phyloP scores from a whole-genome alignment of 176 grass and related monocot genomes.

The Oryza nivara region DNA sequence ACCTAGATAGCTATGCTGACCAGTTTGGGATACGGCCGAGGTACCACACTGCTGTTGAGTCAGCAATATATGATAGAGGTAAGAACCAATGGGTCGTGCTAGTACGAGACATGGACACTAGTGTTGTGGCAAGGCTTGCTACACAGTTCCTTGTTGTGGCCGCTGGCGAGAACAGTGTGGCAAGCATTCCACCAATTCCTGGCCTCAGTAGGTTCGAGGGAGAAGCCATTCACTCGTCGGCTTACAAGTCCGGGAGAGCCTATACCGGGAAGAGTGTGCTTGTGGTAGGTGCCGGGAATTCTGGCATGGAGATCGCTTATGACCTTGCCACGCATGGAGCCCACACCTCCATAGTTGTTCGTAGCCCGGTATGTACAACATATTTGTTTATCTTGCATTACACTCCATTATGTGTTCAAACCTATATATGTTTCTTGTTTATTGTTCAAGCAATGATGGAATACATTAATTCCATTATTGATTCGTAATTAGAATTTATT shows the following conservation, averaged over 20 bases:
- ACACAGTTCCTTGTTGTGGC: slow-evolving; percentile 44
- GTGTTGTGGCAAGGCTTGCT: background rate
- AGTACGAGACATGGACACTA: background rate
- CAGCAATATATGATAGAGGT: background rate
- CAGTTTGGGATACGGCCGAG: slow-evolving; percentile 8
- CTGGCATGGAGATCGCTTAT: slow-evolving; percentile 62
- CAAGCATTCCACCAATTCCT: slow-evolving; percentile 23
- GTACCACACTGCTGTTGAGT: slow-evolving; percentile 17
- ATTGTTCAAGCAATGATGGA: too few species aligned
- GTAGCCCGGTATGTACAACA: slow-evolving; percentile 33
- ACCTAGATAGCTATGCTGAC: slow-evolving; percentile 3
- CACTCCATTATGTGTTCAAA: background rate
- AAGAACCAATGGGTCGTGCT: background rate
- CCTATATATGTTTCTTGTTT: background rate
- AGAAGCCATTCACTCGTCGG: slow-evolving; percentile 29
- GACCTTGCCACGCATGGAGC: slow-evolving; percentile 45
- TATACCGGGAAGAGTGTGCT: slow-evolving; percentile 36
- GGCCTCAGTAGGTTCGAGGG: slow-evolving; percentile 36
- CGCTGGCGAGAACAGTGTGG: slow-evolving; percentile 39
- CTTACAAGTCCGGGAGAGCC: slow-evolving; percentile 25
- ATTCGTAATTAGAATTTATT: too few species aligned
- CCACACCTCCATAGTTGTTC: slow-evolving; percentile 32
- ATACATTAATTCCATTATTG: too few species aligned
- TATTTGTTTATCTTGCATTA: background rate
- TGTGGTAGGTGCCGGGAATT: slow-evolving; percentile 55